Conservation (phyloP, 2,329 filamentous ascomycete species). For the Capronia americana region DNA sequence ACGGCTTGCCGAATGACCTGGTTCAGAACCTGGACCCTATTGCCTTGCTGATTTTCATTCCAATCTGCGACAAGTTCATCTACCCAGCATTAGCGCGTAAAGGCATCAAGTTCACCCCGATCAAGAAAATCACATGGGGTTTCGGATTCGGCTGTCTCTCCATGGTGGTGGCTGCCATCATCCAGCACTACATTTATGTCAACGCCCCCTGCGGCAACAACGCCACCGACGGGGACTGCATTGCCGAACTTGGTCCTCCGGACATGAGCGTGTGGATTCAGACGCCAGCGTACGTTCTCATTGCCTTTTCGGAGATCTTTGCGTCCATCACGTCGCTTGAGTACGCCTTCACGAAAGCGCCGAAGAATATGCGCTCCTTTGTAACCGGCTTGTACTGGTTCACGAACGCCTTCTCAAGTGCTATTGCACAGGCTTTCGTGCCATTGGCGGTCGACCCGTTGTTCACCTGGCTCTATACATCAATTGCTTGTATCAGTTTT, state of each 20-base stretch:
- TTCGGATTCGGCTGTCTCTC: constrained; percentile 70
- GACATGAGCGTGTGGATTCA: constrained; percentile 52
- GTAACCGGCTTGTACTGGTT: constrained; percentile 63
- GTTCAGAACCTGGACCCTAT: constrained; percentile 78
- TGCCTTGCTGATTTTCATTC: constrained; percentile 76
- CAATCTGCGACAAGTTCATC: constrained; percentile 70
- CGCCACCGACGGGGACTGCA: constrained; percentile 55
- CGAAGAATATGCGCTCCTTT: constrained; percentile 62
- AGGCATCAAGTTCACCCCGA: constrained; percentile 72
- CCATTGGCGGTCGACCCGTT: constrained; percentile 67
- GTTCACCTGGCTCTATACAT: constrained; percentile 73
- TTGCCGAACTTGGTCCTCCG: constrained; percentile 53
- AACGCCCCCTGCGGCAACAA: constrained; percentile 31
- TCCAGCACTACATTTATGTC: constrained; percentile 63
- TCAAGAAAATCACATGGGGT: constrained; percentile 75
- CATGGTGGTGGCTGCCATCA: constrained; percentile 65
- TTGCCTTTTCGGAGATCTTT: constrained; percentile 63
- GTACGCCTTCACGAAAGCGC: constrained; percentile 76
- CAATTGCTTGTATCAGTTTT: constrained; percentile 67
- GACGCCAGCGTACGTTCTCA: constrained; percentile 58
- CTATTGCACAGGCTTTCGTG: constrained; percentile 72
- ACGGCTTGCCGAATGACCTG: constrained; percentile 78
- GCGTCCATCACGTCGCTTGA: constrained; percentile 72
- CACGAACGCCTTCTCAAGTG: constrained; percentile 72
- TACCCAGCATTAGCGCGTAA: constrained; percentile 71